Base-by-base conservation (phyloP, 2,329 filamentous ascomycete genomes). In the Exophiala xenobiotica region DNA sequence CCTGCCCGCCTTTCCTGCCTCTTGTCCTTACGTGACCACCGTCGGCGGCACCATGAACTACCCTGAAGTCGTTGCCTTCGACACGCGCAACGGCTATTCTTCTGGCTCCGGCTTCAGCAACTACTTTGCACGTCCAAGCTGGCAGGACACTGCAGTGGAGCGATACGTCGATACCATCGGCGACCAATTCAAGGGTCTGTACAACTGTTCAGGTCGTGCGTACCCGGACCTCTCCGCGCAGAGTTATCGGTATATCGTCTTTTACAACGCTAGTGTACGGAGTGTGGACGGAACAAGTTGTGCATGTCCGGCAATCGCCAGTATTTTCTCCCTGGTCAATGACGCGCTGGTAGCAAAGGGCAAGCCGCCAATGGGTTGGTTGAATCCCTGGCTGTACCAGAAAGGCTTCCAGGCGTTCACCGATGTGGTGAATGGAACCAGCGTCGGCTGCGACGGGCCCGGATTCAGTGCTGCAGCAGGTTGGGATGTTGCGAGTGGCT, bases 21-120 rank as follows among this genome's bases (percentile, higher is more conserved):
- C 78, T 0, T 89, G 86, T 60, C 85, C 85, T 0, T 88, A 80
- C 65, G 78, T 88, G 6, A 88, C 86, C 0, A 70, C 77, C 2
- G 79, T 88, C 1, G 86, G 86, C 5, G 85, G 79, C 1, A 83
- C 81, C 1, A 68, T 70, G 57, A 68, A 72, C 56, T 68, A 72
- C 47, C 77, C 75, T 14, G 76, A 80, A 61, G 69, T 72, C 12
- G 72, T 72, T 3, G 74, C 77, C 16, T 73, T 71, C 33, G 72
- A 71, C 38, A 65, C 70, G 39, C 65, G 66, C 6, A 70, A 71
- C 43, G 59, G 72, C 11, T 79, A 74, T 54, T 59, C 66, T 6
- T 68, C 68, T 11, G 73, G 73, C n/a, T 73, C 74, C 2, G 78
- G 78, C 1, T 81, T 81, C 67, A 76, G 72, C 55, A 72, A 79